Base-by-base conservation (phyloP, 1,284 basidiomycete genomes). In the Rhizoctonia solani region DNA sequence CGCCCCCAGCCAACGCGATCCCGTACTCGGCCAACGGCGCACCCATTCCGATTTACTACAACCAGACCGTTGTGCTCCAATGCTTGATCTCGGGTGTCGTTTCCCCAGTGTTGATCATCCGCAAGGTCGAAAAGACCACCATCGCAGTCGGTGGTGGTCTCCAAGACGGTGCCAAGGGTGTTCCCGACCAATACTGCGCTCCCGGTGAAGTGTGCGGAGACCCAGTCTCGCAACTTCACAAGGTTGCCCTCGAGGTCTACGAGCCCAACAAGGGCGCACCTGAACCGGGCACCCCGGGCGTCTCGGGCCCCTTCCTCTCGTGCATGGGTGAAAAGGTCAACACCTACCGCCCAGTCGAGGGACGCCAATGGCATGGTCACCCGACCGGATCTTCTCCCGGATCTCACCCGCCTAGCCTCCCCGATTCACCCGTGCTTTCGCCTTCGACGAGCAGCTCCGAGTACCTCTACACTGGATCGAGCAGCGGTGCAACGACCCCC, bases 201-300 rank as follows among this genome's bases (percentile, higher is more conserved):
- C 84, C 87, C 4, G 91, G 93, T 30, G 95, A 98, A 77, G 87
- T 92, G 1, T 90, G 92, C 69, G 94, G 95, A 2, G 94, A 98
- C 74, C 90, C 94, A 3, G 93, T 98, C 23, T 95, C 93, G 19
- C 96, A 98, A 75, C 81, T 97, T 61, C 95, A 97, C 81, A 98
- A 95, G 80, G 88, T 95, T 70, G 93, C 92, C 0, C 92, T 95
- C 72, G 93, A 95, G 78, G 87, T 95, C 8, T 94, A 87, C 74
- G 88, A 90, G 73, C 80, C 83, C 21, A 81, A 79, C 72, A 89
- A 88, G 75, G 82, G 81, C 50, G 80, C 84, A 73, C 86, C 88
- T 2, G 88, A 90, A 68, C 83, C 83, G 3, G 88, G 88, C 21
- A 87, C 87, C 0, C 87, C 88, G 1, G 90, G 90, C 25, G 74